Base-by-base conservation (phyloP, 169 alveolate species). In the Eimeria tenella region DNA sequence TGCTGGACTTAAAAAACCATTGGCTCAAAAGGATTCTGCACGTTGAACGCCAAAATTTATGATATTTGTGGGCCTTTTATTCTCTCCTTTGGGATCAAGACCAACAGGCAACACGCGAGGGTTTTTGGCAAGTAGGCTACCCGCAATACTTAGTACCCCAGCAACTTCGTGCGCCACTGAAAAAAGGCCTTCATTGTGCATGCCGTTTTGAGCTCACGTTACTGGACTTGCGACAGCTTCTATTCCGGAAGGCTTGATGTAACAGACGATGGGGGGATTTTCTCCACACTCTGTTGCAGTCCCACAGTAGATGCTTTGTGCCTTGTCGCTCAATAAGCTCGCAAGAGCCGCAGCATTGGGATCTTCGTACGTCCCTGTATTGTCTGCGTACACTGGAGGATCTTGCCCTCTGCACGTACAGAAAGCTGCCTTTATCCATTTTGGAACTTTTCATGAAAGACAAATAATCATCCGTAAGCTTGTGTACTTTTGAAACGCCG, bases 321-420 rank as follows among this genome's bases (percentile, higher is more conserved):
- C 23, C 0, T 6, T 0, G 21, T 42, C 21, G 75, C 79, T 60
- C 50, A 62, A 4, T 63, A 84, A 49, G 81, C 91, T 84, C 52
- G 58, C 79, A 17, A 84, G 81, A 63, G 53, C 91, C 62, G 52
- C 91, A 15, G 91, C 91, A 62, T 84, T 60, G 7, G 81, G 81
- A 5, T 84, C 17, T 5, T 11, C 56, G 91, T 60, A 84, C 10
- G n/a, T 31, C 0, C 31, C 91, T 42, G 5, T 11, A 6, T 55
- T 17, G 13, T 84, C 81, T 0, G 8, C 25, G 79, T 25, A 84
- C 60, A 1, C 25, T 42, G 63, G 79, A 84, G 91, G 91, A 21
- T 84, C 23, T 17, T 84, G 3, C 53, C 70, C 70, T 63, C 91
- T 84, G 13, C 55, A 42, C n/a, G 9, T 31, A 13, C 42, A 49